Evolutionary conservation across 495 filamentous ascomycete genomes (phyloP).

Genomic region (Chaetomidium leptoderma): DNA sequence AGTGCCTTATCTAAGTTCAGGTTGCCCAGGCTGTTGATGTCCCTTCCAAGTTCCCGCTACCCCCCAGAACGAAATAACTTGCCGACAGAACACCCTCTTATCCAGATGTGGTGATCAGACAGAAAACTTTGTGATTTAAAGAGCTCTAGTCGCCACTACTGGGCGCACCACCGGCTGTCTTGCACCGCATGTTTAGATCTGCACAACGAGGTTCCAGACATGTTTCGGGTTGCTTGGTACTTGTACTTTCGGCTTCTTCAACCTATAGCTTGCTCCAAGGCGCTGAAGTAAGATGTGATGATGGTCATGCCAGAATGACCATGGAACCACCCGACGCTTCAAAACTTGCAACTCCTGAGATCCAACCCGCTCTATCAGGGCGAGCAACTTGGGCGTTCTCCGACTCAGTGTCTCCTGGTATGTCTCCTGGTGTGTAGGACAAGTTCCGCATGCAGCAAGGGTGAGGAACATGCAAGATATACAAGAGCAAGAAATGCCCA

Average conservation of each 20-base stretch:
- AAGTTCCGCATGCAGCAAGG: slow-evolving; percentile 11
- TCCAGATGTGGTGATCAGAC: too few relatives aligned
- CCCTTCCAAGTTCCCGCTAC: too few relatives aligned
- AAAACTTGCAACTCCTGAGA: neutral
- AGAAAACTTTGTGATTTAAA: too few relatives aligned
- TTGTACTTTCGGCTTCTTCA: too few relatives aligned
- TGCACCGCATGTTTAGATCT: neutral
- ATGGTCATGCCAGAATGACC: neutral
- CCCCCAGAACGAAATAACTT: too few relatives aligned
- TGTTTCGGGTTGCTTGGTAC: neutral
- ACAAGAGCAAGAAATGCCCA: neutral
- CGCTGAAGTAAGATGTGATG: neutral
- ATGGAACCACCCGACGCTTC: neutral
- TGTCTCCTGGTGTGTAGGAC: slow-evolving; percentile 9
- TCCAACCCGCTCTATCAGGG: neutral
- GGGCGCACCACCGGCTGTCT: neutral
- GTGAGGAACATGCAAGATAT: slow-evolving; percentile 2
- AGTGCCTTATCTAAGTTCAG: slow-evolving; percentile 19
- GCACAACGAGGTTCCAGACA: neutral
- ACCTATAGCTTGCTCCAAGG: neutral
- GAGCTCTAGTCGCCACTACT: too few relatives aligned
- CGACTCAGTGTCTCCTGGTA: neutral
- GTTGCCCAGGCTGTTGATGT: neutral
- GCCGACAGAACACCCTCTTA: too few relatives aligned
- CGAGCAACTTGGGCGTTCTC: too few relatives aligned